Conservation (phyloP, 768 basidiomycete species). For the Auricularia auricula-judae region DNA sequence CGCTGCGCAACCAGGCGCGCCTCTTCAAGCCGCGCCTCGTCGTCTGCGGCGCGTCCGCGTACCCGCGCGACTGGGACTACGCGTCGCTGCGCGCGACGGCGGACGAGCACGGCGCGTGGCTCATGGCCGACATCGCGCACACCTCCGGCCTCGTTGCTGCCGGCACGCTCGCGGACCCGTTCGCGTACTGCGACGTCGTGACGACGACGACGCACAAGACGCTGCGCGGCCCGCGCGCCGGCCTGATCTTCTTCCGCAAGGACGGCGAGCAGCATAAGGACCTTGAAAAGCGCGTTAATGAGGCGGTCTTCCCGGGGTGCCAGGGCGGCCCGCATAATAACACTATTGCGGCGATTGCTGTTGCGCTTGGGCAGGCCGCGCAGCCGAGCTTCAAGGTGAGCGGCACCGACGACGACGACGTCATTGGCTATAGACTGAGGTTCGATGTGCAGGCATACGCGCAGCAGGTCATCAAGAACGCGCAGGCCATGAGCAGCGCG, state of each 20-base stretch:
- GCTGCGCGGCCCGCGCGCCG: slow-evolving; percentile 94
- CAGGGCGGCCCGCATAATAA: slow-evolving; percentile 99
- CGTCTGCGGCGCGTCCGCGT: slow-evolving; percentile 97
- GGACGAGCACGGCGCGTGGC: slow-evolving; percentile 79
- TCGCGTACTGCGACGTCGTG: slow-evolving; percentile 94
- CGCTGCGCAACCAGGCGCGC: slow-evolving; percentile 73
- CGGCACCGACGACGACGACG: too few relatives aligned
- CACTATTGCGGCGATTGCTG: slow-evolving; percentile 92
- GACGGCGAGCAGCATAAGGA: slow-evolving; percentile 73
- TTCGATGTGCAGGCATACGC: slow-evolving; percentile 46
- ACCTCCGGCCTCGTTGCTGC: slow-evolving; percentile 93
- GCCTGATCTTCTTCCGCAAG: slow-evolving; percentile 96
- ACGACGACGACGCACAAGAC: slow-evolving; percentile 99
- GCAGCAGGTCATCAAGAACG: slow-evolving; percentile 87
- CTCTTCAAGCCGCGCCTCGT: slow-evolving; percentile 92
- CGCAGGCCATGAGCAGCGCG: slow-evolving; percentile 58
- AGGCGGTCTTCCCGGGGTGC: slow-evolving; percentile 98
- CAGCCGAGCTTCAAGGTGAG: slow-evolving; percentile 68
- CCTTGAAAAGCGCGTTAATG: slow-evolving; percentile 93
- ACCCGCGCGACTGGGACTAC: slow-evolving; percentile 98
- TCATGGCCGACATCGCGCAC: slow-evolving; percentile 97
- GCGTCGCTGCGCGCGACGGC: slow-evolving; percentile 67
- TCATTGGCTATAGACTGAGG: too few relatives aligned
- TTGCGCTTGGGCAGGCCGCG: slow-evolving; percentile 81
- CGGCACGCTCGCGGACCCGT: slow-evolving; percentile 80